These are phyloP conservation scores for Peronospora destructor DNA, from an alignment of 352 stramenopile species.

Conservation along the genomic window DNA sequence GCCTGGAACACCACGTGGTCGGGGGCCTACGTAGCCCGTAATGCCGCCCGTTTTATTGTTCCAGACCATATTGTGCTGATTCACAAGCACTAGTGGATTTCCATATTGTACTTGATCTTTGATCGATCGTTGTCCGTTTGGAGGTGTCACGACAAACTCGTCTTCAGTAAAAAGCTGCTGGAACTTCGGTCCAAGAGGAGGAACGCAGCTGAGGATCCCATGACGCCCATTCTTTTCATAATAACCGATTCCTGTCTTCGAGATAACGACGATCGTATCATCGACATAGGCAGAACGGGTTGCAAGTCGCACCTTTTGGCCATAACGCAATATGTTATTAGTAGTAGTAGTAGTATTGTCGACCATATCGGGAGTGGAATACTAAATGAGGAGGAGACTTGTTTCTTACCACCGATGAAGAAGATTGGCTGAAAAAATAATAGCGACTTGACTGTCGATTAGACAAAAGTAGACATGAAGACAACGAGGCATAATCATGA, in stretches of 20 bases:
- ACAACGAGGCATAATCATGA: not conserved
- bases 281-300: constrained; percentile 48
- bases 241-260: constrained; percentile 53
- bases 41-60: constrained; percentile 87
- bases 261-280: not conserved
- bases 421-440: constrained; percentile 13
- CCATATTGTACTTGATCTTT: constrained; percentile 65
- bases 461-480: not conserved
- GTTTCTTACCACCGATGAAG: constrained; percentile 1
- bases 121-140: constrained; percentile 31
- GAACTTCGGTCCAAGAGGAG: constrained; percentile 60
- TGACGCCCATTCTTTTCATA: constrained; percentile 86
- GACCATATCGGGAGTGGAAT: not conserved
- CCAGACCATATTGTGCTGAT: constrained; percentile 80
- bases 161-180: constrained; percentile 79
- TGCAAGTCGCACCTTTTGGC: constrained; percentile 58
- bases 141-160: constrained; percentile 72
- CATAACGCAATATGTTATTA: constrained; percentile 48
- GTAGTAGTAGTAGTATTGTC: not conserved
- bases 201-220: constrained; percentile 75
- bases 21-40: constrained; percentile 74
- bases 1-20: constrained; percentile 51
- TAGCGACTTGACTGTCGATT: constrained; percentile 16
- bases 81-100: constrained; percentile 71
- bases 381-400: not conserved